Conservation (phyloP, 495 filamentous ascomycete genomes). For the Xylaria acuta region DNA sequence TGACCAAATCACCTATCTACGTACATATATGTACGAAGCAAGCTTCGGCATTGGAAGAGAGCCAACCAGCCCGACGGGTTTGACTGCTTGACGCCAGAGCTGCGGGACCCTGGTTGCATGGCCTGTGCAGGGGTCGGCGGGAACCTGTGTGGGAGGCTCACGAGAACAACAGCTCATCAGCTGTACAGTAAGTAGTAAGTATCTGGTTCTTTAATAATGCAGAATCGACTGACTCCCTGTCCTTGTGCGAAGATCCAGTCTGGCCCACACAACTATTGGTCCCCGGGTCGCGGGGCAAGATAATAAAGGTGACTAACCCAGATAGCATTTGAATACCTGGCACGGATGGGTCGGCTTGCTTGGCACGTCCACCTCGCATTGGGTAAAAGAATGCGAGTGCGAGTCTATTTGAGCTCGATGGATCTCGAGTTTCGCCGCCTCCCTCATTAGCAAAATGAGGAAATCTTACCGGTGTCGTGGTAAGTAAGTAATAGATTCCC, state of each 20-base stretch:
- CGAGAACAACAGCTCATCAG: not conserved
- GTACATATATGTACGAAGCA: not conserved
- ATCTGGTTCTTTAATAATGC: too few relatives aligned
- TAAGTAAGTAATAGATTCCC: not conserved
- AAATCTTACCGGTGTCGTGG: not conserved
- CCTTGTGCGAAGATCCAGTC: not conserved
- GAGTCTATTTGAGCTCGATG: not conserved
- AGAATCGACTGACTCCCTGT: too few relatives aligned
- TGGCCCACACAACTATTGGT: not conserved
- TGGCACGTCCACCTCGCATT: not conserved
- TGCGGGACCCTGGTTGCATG: constrained; percentile 17
- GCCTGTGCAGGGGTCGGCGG: not conserved
- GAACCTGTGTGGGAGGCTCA: constrained; percentile 12
- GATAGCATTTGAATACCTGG: not conserved
- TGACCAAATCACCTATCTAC: constrained; percentile 5
- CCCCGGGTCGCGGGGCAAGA: not conserved
- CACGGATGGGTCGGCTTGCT: not conserved
- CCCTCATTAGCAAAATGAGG: not conserved
- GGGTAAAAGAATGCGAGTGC: not conserved
- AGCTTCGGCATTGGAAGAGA: constrained; percentile 2
- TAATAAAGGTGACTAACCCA: not conserved
- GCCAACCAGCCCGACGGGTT: constrained; percentile 19
- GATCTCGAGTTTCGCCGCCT: constrained; percentile 13
- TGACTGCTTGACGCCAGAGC: not conserved
- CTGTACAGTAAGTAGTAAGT: not conserved